Evolutionary conservation across 345 rosid genomes (phyloP).

Genomic region (Hibiscus tridactylites): DNA sequence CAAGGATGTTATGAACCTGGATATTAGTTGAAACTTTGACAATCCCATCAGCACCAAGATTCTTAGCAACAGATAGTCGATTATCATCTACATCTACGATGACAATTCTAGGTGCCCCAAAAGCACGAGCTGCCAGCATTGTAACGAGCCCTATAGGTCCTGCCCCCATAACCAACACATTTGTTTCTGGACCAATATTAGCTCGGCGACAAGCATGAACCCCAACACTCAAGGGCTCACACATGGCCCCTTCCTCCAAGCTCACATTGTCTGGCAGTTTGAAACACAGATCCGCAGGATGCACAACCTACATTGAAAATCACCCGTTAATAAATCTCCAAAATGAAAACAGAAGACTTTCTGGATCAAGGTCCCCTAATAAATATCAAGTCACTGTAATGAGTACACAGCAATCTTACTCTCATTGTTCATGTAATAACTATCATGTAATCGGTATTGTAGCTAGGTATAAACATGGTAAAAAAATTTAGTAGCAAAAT

Average conservation of each 20-base stretch:
- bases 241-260: conserved; percentile 97
- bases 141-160: conserved; percentile 97
- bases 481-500: neutral
- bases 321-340: neutral
- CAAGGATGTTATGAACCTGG: conserved; percentile 37
- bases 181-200: conserved; percentile 60
- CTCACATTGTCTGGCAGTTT: conserved; percentile 84
- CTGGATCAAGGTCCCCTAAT: neutral
- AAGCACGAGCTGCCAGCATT: conserved; percentile 81
- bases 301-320: conserved; percentile 50
- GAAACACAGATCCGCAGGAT: conserved; percentile 84
- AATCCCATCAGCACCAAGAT: conserved; percentile 58
- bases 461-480: neutral
- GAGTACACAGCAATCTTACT: neutral
- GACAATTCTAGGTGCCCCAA: conserved; percentile 72
- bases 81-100: conserved; percentile 70
- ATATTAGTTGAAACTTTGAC: conserved; percentile 55
- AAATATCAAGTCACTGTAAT: neutral
- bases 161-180: conserved; percentile 66
- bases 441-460: neutral
- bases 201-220: conserved; percentile 95
- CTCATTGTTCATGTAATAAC: neutral
- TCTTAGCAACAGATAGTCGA: conserved; percentile 65
- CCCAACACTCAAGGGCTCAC: conserved; percentile 90
- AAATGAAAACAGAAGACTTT: neutral